Base-by-base conservation (phyloP, 257 asterid genomes). In the Solanum verrucosum region DNA sequence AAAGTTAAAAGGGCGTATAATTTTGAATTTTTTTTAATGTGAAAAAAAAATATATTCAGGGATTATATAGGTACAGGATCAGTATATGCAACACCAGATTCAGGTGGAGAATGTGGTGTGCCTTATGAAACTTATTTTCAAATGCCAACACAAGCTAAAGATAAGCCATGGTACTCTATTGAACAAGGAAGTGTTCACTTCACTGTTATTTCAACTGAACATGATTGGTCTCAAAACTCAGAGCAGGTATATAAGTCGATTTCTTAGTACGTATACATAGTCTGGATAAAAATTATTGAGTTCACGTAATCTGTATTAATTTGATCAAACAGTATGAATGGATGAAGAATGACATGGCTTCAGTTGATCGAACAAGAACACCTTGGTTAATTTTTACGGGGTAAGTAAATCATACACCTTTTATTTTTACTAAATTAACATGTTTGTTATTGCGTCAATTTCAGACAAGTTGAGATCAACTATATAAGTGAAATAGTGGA, bases 101-200 rank as follows among this genome's bases (percentile, higher is more conserved):
- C 99, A 0, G 99, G 99, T 3, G 98, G 99, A 20, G 99, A 96
- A 89, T 96, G 99, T 89, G 99, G 98, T 21, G 92, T 96, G 34
- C 95, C 99, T 25, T 96, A 96, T 31, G 98, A 96, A 93, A 91
- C 96, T 7, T 96, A 96, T 77, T 96, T 96, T 87, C 99, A 93
- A 2, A 95, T 95, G 99, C 99, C 99, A 71, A 92, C 98, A 1
- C 75, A 83, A 6, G 94, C 85, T 13, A 89, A 91, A 88, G 99
- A 96, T 87, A 95, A 93, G 92, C 99, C 99, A 10, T 96, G 99
- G 99, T 96, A 94, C 67, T 95, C 99, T 2, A 93, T 95, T 20
- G 98, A 96, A 27, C 98, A 92, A 84, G 99, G 98, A 25, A 84
- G 87, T 72, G 96, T 95, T 34, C 99, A 95, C 87, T 94, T 96